Base-by-base conservation (phyloP, 495 filamentous ascomycete genomes). In the Hypoxylon perforatum region DNA sequence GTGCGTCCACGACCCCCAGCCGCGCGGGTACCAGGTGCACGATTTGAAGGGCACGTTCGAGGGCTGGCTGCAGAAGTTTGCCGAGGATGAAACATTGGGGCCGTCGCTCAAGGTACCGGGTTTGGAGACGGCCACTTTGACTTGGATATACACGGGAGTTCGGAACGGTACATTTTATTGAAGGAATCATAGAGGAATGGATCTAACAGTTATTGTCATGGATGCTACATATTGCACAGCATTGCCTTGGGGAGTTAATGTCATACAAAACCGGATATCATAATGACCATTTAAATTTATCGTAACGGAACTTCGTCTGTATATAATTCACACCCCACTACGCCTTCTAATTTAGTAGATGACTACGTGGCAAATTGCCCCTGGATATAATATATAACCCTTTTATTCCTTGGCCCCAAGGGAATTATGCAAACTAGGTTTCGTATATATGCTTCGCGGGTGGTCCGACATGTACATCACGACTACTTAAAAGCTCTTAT, bases 31-130 rank as follows among this genome's bases (percentile, higher is more conserved):
- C 19, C 69, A 74, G 30, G 71, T 74, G 11, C 72, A 66, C 45
- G 69, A 74, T 44, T 28, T 74, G 22, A 72, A 74, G 45, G 61
- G 48, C 48, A 72, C 66, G 19, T 74, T 74, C 36, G 72, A 74
- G 60, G 38, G 70, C 44, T 74, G 65, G 59, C 55, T 74, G 15
- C 56, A 48, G 33, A 67, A 63, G 17, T 62, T 63, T 7, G 62
- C 59, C 1, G 69, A 67, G 10, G 70, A 63, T 25, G 59, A 64
- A 45, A 47, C 45, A 8, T 11, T 49, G 30, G 39, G 59, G n/a
- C 38, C 55, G 35, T 44, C 54, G 18, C 19, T 54, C 3, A 47
- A 49, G 62, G 57, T 74, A 11, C 72, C 72, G 0, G 57, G 51
- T 4, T 17, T 74, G 8, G 69, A 74, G 63, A 72, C 69, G 6